phyloP scores from a whole-genome alignment of 768 basidiomycete species.

The Pleurotus cornucopiae region DNA sequence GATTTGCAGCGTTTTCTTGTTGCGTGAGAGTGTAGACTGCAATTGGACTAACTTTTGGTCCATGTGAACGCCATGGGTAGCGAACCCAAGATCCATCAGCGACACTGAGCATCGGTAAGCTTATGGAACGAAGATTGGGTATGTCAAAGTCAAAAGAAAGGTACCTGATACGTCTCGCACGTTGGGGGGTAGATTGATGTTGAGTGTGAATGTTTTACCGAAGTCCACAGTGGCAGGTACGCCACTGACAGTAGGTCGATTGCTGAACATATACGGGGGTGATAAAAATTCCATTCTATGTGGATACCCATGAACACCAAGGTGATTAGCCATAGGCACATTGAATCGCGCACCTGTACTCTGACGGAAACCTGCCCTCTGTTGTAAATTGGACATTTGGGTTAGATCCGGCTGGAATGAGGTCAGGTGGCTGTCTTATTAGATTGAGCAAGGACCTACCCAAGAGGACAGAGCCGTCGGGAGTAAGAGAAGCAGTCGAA shows the following conservation, averaged over 20 bases:
- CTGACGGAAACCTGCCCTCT: constrained; percentile 19
- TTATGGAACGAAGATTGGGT: background rate
- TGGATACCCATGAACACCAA: background rate
- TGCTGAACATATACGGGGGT: constrained; percentile 36
- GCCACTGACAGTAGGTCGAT: constrained; percentile 28
- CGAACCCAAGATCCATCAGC: constrained; percentile 37
- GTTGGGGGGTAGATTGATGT: constrained; percentile 28
- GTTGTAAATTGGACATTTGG: constrained; percentile 33
- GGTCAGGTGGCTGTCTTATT: background rate
- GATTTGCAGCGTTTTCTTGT: constrained; percentile 28
- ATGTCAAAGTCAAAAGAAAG: background rate
- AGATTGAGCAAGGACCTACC: constrained; percentile 5
- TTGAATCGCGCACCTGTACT: constrained; percentile 24
- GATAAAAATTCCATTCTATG: constrained; percentile 30
- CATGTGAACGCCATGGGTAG: constrained; percentile 37
- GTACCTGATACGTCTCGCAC: constrained; percentile 23
- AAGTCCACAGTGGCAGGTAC: constrained; percentile 33
- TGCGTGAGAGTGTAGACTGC: constrained; percentile 24
- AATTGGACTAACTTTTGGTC: constrained; percentile 34
- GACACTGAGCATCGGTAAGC: constrained; percentile 21
- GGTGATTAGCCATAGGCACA: background rate
- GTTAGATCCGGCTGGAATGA: constrained; percentile 38
- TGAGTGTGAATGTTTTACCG: constrained; percentile 29
- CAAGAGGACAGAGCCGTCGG: constrained; percentile 27
- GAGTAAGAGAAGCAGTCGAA: constrained; percentile 26